A percentile compares a stretch with the other conserved stretches of the same genome.
Evolutionary conservation across 1,139 yeast genomes (phyloP).

Genomic region (Lodderomyces orthopsilosis): DNA sequence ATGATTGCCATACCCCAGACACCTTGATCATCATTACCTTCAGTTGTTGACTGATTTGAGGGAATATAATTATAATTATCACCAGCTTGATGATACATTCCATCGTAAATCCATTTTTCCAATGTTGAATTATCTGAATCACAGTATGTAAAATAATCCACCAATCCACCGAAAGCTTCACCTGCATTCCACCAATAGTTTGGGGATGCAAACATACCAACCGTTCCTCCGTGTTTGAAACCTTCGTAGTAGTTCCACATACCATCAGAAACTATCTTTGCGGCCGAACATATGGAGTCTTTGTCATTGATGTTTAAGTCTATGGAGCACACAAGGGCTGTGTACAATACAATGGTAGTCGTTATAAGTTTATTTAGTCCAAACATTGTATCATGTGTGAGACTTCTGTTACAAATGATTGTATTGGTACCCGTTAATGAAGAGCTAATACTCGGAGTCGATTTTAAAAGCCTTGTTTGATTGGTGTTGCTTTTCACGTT

Average conservation of each 20-base stretch:
- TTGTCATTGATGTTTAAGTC: conserved; percentile 21
- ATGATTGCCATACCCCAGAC: conserved; percentile 64
- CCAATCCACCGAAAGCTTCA: conserved; percentile 61
- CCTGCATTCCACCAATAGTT: conserved; percentile 78
- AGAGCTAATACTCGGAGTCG: no score
- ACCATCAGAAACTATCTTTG: conserved; percentile 46
- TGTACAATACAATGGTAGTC: conserved; percentile 4
- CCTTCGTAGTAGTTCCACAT: conserved; percentile 61
- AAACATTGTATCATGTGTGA: neutral
- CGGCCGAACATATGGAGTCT: conserved; percentile 50
- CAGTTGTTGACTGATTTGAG: conserved; percentile 56
- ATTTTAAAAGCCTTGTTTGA: no score
- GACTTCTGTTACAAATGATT: neutral
- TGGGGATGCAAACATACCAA: conserved; percentile 58
- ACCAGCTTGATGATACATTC: conserved; percentile 54
- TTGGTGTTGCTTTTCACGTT: no score
- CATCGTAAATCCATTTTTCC: conserved; percentile 36
- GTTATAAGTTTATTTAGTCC: neutral
- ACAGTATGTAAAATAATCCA: conserved; percentile 53
- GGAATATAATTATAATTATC: conserved; percentile 53
- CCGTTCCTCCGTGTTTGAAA: conserved; percentile 49
- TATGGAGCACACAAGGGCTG: conserved; percentile 8
- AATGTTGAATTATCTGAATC: conserved; percentile 41
- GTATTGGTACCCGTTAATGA: neutral
- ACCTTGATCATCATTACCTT: conserved; percentile 73